phyloP scores from a whole-genome alignment of 179 eudicot species.

The Camellia oleifera region DNA sequence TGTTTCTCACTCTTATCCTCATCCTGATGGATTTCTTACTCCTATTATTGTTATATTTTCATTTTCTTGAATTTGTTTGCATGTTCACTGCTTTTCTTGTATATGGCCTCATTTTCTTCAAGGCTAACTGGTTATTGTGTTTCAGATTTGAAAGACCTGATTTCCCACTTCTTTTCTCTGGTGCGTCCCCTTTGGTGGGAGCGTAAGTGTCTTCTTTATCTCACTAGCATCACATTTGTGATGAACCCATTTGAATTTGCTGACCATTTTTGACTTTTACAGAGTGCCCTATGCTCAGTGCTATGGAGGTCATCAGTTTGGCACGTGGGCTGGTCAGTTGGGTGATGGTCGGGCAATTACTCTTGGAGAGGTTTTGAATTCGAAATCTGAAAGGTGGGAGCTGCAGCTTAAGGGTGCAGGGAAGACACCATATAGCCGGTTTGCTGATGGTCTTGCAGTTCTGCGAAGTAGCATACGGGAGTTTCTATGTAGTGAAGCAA shows the following conservation, averaged over 20 bases:
- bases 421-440: slow-evolving; percentile 96
- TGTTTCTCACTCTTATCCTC: background rate
- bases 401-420: slow-evolving; percentile 99
- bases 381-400: slow-evolving; percentile 92
- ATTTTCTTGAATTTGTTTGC: slow-evolving; percentile 8
- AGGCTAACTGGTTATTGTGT: slow-evolving; percentile 14
- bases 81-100: slow-evolving; percentile 2
- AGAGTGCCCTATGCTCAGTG: slow-evolving; percentile 96
- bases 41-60: background rate
- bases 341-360: slow-evolving; percentile 99
- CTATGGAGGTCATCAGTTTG: slow-evolving; percentile 99
- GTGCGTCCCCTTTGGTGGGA: slow-evolving; percentile 78
- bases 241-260: slow-evolving; percentile 11
- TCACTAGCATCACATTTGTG: background rate
- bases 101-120: background rate
- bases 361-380: slow-evolving; percentile 82
- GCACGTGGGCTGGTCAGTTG: slow-evolving; percentile 99
- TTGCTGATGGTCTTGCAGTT: slow-evolving; percentile 99
- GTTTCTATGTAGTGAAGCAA: slow-evolving; percentile 97
- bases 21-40: background rate
- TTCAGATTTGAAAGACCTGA: slow-evolving; percentile 90
- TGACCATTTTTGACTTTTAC: slow-evolving; percentile 17
- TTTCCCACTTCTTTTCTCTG: slow-evolving; percentile 76
- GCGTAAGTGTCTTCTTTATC: slow-evolving; percentile 49
- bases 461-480: slow-evolving; percentile 94